phyloP scores from a whole-genome alignment of 2,329 filamentous ascomycete genomes.

The Gaeumannomyces tritici region DNA sequence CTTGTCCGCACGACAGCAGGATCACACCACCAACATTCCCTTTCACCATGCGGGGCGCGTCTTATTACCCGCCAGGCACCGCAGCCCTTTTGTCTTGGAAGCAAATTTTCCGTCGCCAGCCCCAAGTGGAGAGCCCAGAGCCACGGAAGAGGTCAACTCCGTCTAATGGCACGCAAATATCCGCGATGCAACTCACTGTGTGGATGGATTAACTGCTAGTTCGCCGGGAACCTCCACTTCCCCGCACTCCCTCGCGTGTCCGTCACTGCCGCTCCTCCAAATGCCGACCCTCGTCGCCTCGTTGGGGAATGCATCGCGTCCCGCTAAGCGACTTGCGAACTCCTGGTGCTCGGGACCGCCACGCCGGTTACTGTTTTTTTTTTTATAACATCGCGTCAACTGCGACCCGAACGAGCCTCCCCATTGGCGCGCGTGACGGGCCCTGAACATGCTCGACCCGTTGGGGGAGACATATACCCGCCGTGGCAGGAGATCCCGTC shows the following conservation, averaged over 20 bases:
- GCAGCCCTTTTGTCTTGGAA: background rate
- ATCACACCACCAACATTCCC: no score
- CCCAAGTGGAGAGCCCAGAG: background rate
- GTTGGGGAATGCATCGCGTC: no score
- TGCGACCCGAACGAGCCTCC: background rate
- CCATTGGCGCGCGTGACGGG: background rate
- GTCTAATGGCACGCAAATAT: background rate
- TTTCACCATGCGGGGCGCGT: background rate
- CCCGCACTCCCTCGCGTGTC: background rate
- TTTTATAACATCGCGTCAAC: no score
- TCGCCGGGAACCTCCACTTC: background rate
- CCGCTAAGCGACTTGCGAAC: no score
- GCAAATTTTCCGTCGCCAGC: background rate
- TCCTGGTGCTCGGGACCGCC: no score
- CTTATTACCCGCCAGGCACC: background rate
- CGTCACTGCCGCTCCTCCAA: background rate
- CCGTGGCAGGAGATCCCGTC: background rate
- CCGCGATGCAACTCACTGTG: background rate
- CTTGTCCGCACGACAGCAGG: no score
- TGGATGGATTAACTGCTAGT: background rate
- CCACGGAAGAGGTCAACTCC: background rate
- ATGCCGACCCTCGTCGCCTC: background rate
- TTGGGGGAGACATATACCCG: background rate
- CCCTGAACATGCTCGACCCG: background rate
- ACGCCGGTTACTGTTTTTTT: background rate